Evolutionary conservation across 2,329 filamentous ascomycete genomes (phyloP).

Genomic region (Ilyonectria destructans): DNA sequence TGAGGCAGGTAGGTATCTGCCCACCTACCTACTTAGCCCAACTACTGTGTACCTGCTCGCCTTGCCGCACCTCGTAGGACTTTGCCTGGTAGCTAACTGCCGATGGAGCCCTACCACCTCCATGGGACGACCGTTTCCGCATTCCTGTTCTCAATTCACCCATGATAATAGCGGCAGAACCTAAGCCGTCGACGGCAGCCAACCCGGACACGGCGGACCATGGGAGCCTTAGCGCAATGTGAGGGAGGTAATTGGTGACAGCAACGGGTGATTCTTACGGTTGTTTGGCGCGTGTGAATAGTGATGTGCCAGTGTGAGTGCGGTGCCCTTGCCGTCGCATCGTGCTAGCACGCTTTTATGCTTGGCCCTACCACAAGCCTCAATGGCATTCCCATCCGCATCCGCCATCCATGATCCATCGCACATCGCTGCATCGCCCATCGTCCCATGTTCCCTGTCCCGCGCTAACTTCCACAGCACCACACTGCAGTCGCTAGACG

Average conservation of each 20-base stretch:
- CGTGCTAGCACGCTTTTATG: background rate
- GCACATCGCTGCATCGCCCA: conserved; percentile 18
- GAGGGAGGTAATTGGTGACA: conserved; percentile 12
- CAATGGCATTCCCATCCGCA: conserved; percentile 16
- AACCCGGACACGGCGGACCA: background rate
- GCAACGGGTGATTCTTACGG: background rate
- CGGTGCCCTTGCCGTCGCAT: background rate
- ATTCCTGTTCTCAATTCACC: conserved; percentile 8
- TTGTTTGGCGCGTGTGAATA: background rate
- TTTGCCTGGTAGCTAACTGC: conserved; percentile 6
- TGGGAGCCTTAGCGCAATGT: background rate
- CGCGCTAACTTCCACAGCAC: conserved; percentile 38
- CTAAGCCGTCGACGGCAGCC: conserved; percentile 9
- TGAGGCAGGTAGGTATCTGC: background rate
- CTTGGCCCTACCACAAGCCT: conserved; percentile 22
- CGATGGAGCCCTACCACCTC: conserved; percentile 13
- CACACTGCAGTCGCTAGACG: conserved; percentile 35
- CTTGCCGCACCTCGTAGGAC: background rate
- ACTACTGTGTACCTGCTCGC: too few species aligned
- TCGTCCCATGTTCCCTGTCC: conserved; percentile 44
- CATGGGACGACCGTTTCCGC: conserved; percentile 17
- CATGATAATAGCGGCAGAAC: conserved; percentile 16
- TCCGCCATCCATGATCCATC: conserved; percentile 26
- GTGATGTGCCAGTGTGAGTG: background rate
- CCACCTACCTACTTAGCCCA: background rate